phyloP scores from a whole-genome alignment of 768 basidiomycete species.

The Agrocybe pediades region DNA sequence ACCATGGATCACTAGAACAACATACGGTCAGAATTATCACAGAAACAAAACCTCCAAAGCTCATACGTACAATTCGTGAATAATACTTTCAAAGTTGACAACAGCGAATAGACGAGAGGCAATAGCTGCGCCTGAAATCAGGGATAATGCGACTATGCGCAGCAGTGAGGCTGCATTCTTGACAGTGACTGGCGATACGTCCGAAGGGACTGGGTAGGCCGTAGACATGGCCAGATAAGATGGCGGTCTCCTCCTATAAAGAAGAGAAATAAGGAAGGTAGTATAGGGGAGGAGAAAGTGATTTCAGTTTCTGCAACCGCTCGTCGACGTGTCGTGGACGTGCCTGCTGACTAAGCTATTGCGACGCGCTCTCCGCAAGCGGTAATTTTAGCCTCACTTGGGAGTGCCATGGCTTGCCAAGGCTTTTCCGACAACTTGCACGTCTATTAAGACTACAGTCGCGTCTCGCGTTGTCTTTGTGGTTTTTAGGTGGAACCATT shows the following conservation, averaged over 20 bases:
- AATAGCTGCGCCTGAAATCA: slow-evolving; percentile 94
- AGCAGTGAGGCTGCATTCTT: slow-evolving; percentile 89
- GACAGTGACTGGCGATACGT: slow-evolving; percentile 71
- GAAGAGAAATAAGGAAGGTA: slow-evolving; percentile 6
- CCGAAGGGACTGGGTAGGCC: slow-evolving; percentile 74
- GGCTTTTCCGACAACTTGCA: no score
- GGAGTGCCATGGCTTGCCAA: no score
- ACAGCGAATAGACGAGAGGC: slow-evolving; percentile 97
- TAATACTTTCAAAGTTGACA: slow-evolving; percentile 97
- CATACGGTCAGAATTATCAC: slow-evolving; percentile 3
- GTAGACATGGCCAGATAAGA: slow-evolving; percentile 57
- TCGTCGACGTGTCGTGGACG: slow-evolving; percentile 34
- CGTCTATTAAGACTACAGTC: no score
- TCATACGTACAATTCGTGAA: slow-evolving; percentile 92
- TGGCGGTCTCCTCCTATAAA: slow-evolving; percentile 10
- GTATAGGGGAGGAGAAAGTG: slow-evolving; percentile 11
- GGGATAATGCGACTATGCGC: slow-evolving; percentile 83
- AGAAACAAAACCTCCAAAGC: slow-evolving; percentile 11
- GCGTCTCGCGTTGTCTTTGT: no score
- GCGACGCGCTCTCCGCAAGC: slow-evolving; percentile 18
- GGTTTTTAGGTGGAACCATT: no score
- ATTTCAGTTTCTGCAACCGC: slow-evolving; percentile 2
- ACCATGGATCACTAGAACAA: slow-evolving; percentile 91
- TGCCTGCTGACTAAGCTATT: slow-evolving; percentile 26
- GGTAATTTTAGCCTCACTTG: slow-evolving; percentile 20